Conservation (phyloP, 257 asterid genomes). For the Solanum etuberosum region DNA sequence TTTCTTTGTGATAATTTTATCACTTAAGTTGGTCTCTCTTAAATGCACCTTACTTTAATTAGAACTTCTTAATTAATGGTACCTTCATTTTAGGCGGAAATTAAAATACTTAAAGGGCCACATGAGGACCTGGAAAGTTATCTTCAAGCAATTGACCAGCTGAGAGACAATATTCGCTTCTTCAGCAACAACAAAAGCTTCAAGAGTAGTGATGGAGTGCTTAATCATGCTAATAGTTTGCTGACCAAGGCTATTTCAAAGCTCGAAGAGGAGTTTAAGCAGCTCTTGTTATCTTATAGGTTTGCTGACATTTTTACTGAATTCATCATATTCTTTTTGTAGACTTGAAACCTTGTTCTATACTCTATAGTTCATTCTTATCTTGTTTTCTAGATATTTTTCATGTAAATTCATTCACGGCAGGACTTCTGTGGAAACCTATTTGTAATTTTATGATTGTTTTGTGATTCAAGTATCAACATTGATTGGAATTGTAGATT, state of each 20-base stretch:
- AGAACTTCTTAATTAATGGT: neutral
- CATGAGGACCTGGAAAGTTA: conserved; percentile 95
- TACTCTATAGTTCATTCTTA: neutral
- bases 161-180: conserved; percentile 68
- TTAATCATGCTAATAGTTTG: conserved; percentile 68
- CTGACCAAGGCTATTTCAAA: conserved; percentile 91
- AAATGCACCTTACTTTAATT: neutral
- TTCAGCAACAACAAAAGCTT: conserved; percentile 89
- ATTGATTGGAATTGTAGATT: neutral
- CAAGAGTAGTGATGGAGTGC: conserved; percentile 95
- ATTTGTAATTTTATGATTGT: neutral
- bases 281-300: conserved; percentile 81
- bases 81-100: conserved; percentile 62
- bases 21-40: neutral
- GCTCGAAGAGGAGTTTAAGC: conserved; percentile 94
- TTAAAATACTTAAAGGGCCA: conserved; percentile 93
- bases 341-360: neutral
- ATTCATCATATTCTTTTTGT: neutral
- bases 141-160: conserved; percentile 88
- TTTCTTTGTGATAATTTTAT: neutral
- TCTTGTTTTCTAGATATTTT: neutral
- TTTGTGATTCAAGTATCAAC: neutral
- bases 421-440: neutral
- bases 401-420: neutral
- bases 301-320: conserved; percentile 2